Base-by-base conservation (phyloP, 1,284 basidiomycete genomes). In the Macrocybe sp. region DNA sequence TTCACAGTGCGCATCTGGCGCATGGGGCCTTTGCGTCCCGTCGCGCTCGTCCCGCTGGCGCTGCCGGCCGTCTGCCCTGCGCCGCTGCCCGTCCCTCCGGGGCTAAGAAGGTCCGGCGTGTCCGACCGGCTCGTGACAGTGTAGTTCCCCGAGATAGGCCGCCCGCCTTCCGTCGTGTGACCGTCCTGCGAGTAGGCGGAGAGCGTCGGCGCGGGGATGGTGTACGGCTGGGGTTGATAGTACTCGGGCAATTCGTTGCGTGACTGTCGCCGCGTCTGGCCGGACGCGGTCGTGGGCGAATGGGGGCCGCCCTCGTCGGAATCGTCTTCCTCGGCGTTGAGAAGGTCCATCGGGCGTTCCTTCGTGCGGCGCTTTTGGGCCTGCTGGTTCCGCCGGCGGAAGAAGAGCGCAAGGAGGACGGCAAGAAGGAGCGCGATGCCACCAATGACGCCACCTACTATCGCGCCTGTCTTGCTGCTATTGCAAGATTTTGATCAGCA, bases 181-280 rank as follows among this genome's bases (percentile, higher is more conserved):
- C 41, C 56, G 22, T 56, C 63, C 14, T 56, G 55, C 29, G 55
- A 59, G 7, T 59, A 45, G 6, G 57, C 56, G 11, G 62, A 58
- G 33, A 69, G 55, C 0, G 80, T 78, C 3, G 83, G 79, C 42
- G 79, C 82, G 0, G 83, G 75, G 2, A 85, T 72, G 45, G 83
- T 72, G 66, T 83, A 89, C 1, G 86, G 86, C 53, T 89, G 82
- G 0, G 87, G 87, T 37, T 73, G 75, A 59, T 85, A 85, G 61
- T 81, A 85, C 44, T 81, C 75, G 9, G 79, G 84, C 11, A 79
- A 73, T 36, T 76, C 73, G 37, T 66, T 69, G 40, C 59, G 22
- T 22, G 55, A n/a, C 56, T 57, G 37, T 60, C 46, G 7, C 52
- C 37, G 2, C 32, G 37, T 10, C 43, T 61, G 35, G 60, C 62